Evolutionary conservation across 495 filamentous ascomycete species (phyloP).

Genomic region (Talaromyces adpressus): DNA sequence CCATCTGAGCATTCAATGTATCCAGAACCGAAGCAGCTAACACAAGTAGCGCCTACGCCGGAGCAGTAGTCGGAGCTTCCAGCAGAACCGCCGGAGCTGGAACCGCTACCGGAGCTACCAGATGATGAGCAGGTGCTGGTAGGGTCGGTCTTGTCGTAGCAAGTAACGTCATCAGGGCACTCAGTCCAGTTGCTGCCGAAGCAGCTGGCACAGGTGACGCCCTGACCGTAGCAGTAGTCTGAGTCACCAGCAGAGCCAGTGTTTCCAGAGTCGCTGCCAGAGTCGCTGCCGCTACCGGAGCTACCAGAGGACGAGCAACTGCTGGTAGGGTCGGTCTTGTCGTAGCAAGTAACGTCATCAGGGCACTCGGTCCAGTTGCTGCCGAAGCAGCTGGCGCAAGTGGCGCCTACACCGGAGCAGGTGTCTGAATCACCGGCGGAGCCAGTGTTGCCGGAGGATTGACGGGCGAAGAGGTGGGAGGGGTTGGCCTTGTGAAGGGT

Average conservation of each 20-base stretch:
- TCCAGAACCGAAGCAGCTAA: neutral
- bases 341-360: neutral
- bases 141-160: constrained; percentile 4
- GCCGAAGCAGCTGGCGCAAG: constrained; percentile 4
- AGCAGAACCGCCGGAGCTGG: neutral
- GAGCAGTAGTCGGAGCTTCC: neutral
- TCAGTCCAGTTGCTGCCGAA: neutral
- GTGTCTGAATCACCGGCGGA: neutral
- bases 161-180: neutral
- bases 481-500: neutral
- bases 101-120: neutral
- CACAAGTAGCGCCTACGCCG: neutral
- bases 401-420: neutral
- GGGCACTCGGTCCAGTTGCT: neutral
- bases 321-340: constrained; percentile 2
- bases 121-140: neutral
- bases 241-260: neutral
- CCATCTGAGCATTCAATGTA: neutral
- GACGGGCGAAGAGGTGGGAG: constrained; percentile 1
- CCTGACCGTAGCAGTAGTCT: neutral
- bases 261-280: neutral
- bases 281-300: neutral
- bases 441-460: constrained; percentile 3
- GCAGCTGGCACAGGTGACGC: constrained; percentile 1
- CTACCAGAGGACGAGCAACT: neutral